Evolutionary conservation across 345 rosid genomes (phyloP).

Genomic region (Eutrema japonicum): DNA sequence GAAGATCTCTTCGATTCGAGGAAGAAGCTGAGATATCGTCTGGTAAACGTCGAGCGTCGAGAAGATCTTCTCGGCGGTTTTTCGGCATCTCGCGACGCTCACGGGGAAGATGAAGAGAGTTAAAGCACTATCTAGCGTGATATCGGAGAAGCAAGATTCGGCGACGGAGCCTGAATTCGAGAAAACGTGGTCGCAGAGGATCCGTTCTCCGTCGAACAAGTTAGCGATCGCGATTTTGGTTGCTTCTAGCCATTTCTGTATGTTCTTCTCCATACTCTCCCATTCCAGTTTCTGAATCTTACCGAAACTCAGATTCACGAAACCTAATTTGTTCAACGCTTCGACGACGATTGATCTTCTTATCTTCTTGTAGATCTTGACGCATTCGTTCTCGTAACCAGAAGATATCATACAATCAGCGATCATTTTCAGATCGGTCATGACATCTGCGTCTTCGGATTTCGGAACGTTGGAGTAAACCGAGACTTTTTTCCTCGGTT

Average conservation of each 20-base stretch:
- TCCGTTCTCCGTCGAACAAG: slow-evolving; percentile 63
- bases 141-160: slow-evolving; percentile 73
- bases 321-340: slow-evolving; percentile 59
- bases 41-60: slow-evolving; percentile 66
- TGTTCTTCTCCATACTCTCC: slow-evolving; percentile 67
- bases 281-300: slow-evolving; percentile 70
- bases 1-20: slow-evolving; percentile 60
- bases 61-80: slow-evolving; percentile 61
- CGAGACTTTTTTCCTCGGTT: slow-evolving; percentile 6
- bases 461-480: slow-evolving; percentile 29
- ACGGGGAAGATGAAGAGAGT: slow-evolving; percentile 71
- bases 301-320: slow-evolving; percentile 53
- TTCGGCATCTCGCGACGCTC: slow-evolving; percentile 53
- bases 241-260: slow-evolving; percentile 63
- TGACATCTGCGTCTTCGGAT: slow-evolving; percentile 44
- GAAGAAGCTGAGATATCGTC: slow-evolving; percentile 54
- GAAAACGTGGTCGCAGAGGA: slow-evolving; percentile 73
- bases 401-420: slow-evolving; percentile 88
- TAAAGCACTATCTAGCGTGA: slow-evolving; percentile 70
- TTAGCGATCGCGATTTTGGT: slow-evolving; percentile 52
- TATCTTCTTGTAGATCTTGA: slow-evolving; percentile 56
- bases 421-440: slow-evolving; percentile 70
- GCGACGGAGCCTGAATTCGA: slow-evolving; percentile 53
- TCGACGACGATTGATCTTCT: slow-evolving; percentile 77
- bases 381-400: slow-evolving; percentile 76